Base-by-base conservation (phyloP, 2,329 filamentous ascomycete species). In the Nectriaceae sp. region DNA sequence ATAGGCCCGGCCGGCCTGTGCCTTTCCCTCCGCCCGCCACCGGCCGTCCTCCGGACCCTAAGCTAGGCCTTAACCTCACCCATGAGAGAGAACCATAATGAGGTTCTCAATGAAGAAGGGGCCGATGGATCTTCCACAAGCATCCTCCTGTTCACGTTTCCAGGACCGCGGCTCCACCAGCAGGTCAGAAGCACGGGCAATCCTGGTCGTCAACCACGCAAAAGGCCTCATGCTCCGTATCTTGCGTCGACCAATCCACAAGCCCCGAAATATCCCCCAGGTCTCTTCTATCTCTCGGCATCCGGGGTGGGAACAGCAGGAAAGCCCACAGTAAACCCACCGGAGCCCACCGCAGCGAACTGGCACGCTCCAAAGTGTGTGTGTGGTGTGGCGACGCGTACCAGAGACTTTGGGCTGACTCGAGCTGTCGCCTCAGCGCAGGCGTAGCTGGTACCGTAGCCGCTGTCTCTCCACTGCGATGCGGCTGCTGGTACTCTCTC, bases 281-380 rank as follows among this genome's bases (percentile, higher is more conserved):
- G 47, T 50, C 45, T 37, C 52, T 42, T 45, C 50, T 55, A 53
- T 55, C 44, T 52, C 48, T 47, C 50, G 40, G 54, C 42, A 56
- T 47, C 52, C 44, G 49, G 52, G 47, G 42, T 47, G 46, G 52
- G 52, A 56, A 49, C 42, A 43, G 41, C 52, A 45, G 39, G 16
- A 37, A 18, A 36, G 26, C 18, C 37, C 37, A 39, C 18, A 20
- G 19, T 11, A n/a, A 21, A 39, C 37, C 16, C 37, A 39, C 16
- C 8, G 37, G 37, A 21, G 19, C 16, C 37, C 21, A 11, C 33
- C 35, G 22, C 36, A n/a, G 18, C 26, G 33, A 20, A 18, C 26
- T 11, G 26, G 21, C 45, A 11, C 13, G 39, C n/a, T 16, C 3
- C n/a, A 10, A 47, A 22, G 46, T 55, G 53, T 42, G 41, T 21